phyloP scores from a whole-genome alignment of 2,329 filamentous ascomycete species.

The Penicillium fuscoglaucum region DNA sequence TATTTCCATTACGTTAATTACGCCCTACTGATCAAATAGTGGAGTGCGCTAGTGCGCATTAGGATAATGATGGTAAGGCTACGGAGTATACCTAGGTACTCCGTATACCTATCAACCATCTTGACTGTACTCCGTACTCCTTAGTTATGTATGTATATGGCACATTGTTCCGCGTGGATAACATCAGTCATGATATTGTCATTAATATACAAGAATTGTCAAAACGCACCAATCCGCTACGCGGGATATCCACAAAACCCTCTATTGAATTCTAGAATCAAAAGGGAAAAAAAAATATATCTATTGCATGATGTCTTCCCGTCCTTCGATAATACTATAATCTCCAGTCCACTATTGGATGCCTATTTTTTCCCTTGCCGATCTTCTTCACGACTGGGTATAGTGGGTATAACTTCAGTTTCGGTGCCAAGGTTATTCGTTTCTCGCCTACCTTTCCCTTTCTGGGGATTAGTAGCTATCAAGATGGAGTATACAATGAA shows the following conservation, averaged over 20 bases:
- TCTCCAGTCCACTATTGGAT: background rate
- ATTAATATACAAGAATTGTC: background rate
- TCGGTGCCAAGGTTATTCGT: background rate
- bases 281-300: too few relatives aligned
- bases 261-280: background rate
- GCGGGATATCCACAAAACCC: background rate
- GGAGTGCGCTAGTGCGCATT: background rate
- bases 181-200: background rate
- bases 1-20: background rate
- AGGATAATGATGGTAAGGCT: background rate
- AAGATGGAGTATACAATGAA: background rate
- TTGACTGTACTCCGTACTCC: background rate
- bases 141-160: background rate
- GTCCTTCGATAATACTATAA: background rate
- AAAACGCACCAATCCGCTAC: background rate
- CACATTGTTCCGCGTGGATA: background rate
- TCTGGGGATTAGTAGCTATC: background rate
- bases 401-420: background rate
- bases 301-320: background rate
- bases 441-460: background rate
- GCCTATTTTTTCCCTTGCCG: background rate
- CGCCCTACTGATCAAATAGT: background rate
- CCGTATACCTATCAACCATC: background rate
- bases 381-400: constrained; percentile 9
- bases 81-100: background rate